Evolutionary conservation across 768 basidiomycete genomes (phyloP), one percentile per base, ranked within the genome.

Genomic region (Galerina sulciceps): DNA sequence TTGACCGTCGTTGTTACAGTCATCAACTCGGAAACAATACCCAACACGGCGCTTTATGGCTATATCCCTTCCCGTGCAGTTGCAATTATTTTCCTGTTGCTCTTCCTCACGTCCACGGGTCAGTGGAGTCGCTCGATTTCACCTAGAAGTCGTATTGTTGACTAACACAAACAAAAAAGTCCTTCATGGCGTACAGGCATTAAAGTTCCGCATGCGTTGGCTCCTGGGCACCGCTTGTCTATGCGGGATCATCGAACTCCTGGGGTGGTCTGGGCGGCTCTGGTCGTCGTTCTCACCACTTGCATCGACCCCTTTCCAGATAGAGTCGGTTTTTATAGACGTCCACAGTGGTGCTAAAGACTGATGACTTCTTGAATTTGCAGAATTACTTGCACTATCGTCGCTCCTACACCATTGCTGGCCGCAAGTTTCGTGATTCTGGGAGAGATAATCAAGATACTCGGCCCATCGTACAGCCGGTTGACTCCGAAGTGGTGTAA

Each of bases 371-470:
- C 3, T 37, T 17, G 40, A 23, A 51, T 20, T 45, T 31, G 14
- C 50, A 84, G 83, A 66, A 80, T 84, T 18, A 70, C 72, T 15
- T 70, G 72, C 11, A 81, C 82, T 0, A 84, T 88, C 60, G 69
- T 86, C 50, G 79, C 76, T 2, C 86, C 86, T 1, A 83, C 84
- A 0, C 84, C 83, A 35, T 69, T 85, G 41, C 68, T 83, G 10
- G 85, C 85, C 0, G 83, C 84, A 18, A 83, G 81, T 63, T 89
- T 87, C 66, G 73, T 85, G 46, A 78, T 85, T 10, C 73, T 88
- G 6, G 83, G 82, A 3, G 65, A 67, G 23, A 73, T 85, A 57
- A 80, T 85, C 50, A 62, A 60, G 13, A 60, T 61, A 6, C 67
- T 85, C 17, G 83, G 82, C 0, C 48, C 72, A 1, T 65, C 73